Evolutionary conservation across 805 yeast species (phyloP), one percentile per base, ranked within the genome.

Genomic region (Blastobotrys chiropterorum): DNA sequence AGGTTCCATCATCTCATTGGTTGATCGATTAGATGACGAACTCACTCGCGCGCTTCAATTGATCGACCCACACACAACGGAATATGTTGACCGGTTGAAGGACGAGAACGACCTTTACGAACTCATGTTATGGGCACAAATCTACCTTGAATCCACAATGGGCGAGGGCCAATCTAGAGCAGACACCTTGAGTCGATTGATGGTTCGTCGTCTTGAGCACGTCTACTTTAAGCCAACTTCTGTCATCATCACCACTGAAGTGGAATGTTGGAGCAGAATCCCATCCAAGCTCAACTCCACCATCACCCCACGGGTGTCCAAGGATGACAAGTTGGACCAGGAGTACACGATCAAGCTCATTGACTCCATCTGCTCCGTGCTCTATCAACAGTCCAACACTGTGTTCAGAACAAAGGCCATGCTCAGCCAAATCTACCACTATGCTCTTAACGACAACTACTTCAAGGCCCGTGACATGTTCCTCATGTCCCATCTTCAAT

Each of bases 11-110:
- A 80, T 86, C 46, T 83, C 97, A 6, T 80, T 86, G 54, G 85
- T 92, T 56, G 99, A 92, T 74, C 84, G 97, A 70, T 78, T 94
- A 56, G 97, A 90, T 66, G 98, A 92, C 64, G 99, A 94, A 73
- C 85, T 90, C 63, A 86, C 86, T 56, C 82, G 85, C 60, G 88
- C 95, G 46, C 78, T 94, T 62, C 90, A 90, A 67, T 81, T 81
- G 59, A 83, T 89, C 63, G 98, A 94, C 69, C 96, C 97, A 44
- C 97, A 94, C 68, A 86, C 97, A 20, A 83, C 88, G 53, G 99
- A 94, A 70, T 94, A 92, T 70, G 79, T 94, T 59, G 86, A 85
- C 59, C 82, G 98, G 68, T 79, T 94, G 66, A 85, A 84, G 69
- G 96, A 90, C 69, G 99, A 94, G 73, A 77, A 82, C 56, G 71